phyloP scores from a whole-genome alignment of 2,329 filamentous ascomycete genomes.

The Colletotrichum phormii region DNA sequence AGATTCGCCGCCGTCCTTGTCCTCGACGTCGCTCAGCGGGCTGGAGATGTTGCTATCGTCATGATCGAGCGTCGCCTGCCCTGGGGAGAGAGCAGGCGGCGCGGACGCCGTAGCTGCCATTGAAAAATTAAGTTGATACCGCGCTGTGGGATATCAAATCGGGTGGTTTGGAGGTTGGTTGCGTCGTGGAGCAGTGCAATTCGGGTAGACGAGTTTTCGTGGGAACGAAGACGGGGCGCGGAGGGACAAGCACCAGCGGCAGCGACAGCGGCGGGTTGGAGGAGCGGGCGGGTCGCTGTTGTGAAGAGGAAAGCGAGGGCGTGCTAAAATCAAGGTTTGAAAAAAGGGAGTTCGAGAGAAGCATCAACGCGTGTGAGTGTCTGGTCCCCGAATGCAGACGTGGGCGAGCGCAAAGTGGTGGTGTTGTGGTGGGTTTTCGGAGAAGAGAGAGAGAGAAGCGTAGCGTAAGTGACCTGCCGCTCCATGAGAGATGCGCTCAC shows the following conservation, averaged over 20 bases:
- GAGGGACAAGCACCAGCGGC: slow-evolving; percentile 31
- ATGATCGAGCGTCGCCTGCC: slow-evolving; percentile 58
- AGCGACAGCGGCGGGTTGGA: slow-evolving; percentile 29
- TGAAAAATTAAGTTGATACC: slow-evolving; percentile 21
- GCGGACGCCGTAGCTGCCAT: slow-evolving; percentile 68
- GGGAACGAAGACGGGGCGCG: slow-evolving; percentile 25
- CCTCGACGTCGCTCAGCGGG: slow-evolving; percentile 92
- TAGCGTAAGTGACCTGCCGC: slow-evolving; percentile 37
- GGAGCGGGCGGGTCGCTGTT: slow-evolving; percentile 30
- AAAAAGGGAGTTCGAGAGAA: slow-evolving; percentile 22
- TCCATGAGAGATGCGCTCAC: slow-evolving; percentile 39
- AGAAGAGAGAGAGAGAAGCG: slow-evolving; percentile 27
- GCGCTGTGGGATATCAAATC: slow-evolving; percentile 13
- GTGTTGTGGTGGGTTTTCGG: slow-evolving; percentile 38
- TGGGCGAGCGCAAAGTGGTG: slow-evolving; percentile 27
- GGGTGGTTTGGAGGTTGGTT: slow-evolving; percentile 13
- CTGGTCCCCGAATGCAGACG: slow-evolving; percentile 16
- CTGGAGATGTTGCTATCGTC: slow-evolving; percentile 84
- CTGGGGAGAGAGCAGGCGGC: slow-evolving; percentile 61
- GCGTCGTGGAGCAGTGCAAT: slow-evolving; percentile 27
- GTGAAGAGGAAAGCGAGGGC: slow-evolving; percentile 19
- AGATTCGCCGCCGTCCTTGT: slow-evolving; percentile 77
- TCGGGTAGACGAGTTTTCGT: slow-evolving; percentile 34
- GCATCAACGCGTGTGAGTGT: slow-evolving; percentile 31
- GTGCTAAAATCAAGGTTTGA: slow-evolving; percentile 10